Percentiles rank a stretch among this genome's conserved stretches.
Evolutionary conservation across 768 basidiomycete species (phyloP).

Genomic region (Rubroboletus satanas): DNA sequence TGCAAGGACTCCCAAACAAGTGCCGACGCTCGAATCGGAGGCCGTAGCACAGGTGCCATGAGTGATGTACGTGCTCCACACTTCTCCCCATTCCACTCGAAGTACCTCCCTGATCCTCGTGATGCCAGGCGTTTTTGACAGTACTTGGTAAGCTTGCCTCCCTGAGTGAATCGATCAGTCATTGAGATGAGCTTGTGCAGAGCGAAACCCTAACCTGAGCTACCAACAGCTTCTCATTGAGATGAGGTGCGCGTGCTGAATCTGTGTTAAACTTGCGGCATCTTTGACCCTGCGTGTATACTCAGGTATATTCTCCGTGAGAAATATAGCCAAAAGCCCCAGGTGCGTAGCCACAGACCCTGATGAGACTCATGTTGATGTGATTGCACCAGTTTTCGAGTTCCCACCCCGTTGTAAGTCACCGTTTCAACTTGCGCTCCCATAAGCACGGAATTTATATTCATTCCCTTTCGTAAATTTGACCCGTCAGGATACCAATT

Average conservation of each 20-base stretch:
- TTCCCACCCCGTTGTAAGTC: slow-evolving; percentile 42
- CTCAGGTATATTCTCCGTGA: slow-evolving; percentile 38
- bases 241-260: slow-evolving; percentile 36
- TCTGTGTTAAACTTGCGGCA: background rate
- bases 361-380: slow-evolving; percentile 4
- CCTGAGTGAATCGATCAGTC: background rate
- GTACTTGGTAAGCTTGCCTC: slow-evolving; percentile 41
- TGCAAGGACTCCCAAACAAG: slow-evolving; percentile 83
- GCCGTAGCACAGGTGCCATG: slow-evolving; percentile 74
- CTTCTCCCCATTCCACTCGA: background rate
- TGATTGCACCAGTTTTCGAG: slow-evolving; percentile 34
- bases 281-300: background rate
- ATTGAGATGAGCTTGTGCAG: slow-evolving; percentile 23
- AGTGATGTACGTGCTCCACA: slow-evolving; percentile 51
- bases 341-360: slow-evolving; percentile 25
- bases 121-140: slow-evolving; percentile 51
- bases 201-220: slow-evolving; percentile 45
- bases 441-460: background rate
- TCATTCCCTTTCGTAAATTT: background rate
- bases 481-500: slow-evolving; percentile 24
- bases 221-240: slow-evolving; percentile 47
- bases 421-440: background rate
- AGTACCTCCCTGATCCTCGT: background rate
- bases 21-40: slow-evolving; percentile 66
- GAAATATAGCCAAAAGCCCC: slow-evolving; percentile 58